Evolutionary conservation across 768 basidiomycete genomes (phyloP).

Genomic region (Fomitopsis serialis): DNA sequence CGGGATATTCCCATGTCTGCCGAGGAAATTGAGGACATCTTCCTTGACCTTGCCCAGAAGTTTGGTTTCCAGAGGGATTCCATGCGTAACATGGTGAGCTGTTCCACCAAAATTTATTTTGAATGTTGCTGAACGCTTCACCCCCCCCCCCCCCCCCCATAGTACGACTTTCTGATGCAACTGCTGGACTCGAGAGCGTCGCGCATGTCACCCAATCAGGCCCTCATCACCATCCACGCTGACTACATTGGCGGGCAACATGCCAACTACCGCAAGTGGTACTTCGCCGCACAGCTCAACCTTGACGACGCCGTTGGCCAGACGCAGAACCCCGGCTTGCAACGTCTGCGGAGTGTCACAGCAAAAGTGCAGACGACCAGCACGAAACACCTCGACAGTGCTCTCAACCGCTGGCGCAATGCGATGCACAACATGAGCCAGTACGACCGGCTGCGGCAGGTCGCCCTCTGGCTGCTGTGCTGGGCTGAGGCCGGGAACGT

Average conservation of each 20-base stretch:
- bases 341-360: slow-evolving; percentile 82
- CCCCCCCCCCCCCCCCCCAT: slow-evolving; percentile 8
- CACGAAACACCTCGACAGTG: slow-evolving; percentile 86
- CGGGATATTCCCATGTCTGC: slow-evolving; percentile 94
- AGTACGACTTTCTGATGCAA: slow-evolving; percentile 99
- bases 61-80: slow-evolving; percentile 97
- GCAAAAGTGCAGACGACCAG: slow-evolving; percentile 48
- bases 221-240: slow-evolving; percentile 92
- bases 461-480: slow-evolving; percentile 92
- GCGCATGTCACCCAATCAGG: slow-evolving; percentile 95
- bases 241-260: slow-evolving; percentile 99
- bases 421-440: slow-evolving; percentile 99
- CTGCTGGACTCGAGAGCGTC: slow-evolving; percentile 97
- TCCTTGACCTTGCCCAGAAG: slow-evolving; percentile 96
- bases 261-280: slow-evolving; percentile 99
- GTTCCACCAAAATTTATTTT: neutral
- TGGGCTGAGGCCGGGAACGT: slow-evolving; percentile 99
- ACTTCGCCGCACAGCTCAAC: slow-evolving; percentile 98
- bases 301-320: slow-evolving; percentile 98
- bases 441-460: slow-evolving; percentile 94
- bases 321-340: slow-evolving; percentile 87
- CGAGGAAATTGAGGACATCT: slow-evolving; percentile 98
- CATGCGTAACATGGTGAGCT: slow-evolving; percentile 86
- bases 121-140: slow-evolving; percentile 2
- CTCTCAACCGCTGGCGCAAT: slow-evolving; percentile 91